These are phyloP conservation scores for Musa acuminata DNA, from an alignment of 176 grass and related monocot species.

Conservation along the genomic window DNA sequence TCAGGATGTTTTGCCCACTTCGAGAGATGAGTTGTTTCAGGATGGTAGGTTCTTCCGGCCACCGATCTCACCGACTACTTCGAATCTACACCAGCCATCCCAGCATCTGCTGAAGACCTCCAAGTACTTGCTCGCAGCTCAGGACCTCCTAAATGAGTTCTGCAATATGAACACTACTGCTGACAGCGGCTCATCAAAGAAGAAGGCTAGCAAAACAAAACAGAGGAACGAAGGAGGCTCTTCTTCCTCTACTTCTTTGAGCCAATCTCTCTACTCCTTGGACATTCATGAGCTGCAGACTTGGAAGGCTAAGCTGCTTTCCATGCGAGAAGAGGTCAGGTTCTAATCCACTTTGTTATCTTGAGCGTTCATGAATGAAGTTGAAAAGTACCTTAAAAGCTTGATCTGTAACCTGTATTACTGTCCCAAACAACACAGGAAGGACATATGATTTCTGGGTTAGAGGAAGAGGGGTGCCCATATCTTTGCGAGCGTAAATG, in stretches of 20 bases:
- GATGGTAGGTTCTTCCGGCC: background rate
- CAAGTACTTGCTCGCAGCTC: conserved; percentile 56
- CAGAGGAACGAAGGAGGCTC: conserved; percentile 35
- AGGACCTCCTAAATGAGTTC: conserved; percentile 71
- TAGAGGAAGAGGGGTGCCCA: background rate
- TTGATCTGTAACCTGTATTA: background rate
- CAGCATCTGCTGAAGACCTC: conserved; percentile 47
- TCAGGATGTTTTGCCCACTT: background rate
- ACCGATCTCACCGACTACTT: background rate
- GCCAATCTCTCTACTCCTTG: conserved; percentile 44
- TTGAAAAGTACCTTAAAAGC: background rate
- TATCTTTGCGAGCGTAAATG: background rate
- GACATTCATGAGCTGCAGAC: conserved; percentile 68
- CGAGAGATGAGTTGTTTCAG: background rate
- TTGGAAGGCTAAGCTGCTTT: conserved; percentile 69
- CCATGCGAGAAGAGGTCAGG: conserved; percentile 95
- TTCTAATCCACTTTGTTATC: no score
- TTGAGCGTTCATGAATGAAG: no score
- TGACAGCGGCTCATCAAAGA: conserved; percentile 12
- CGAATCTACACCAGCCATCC: background rate
- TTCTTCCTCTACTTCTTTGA: conserved; percentile 44
- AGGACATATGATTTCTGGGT: no score
- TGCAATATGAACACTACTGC: conserved; percentile 41
- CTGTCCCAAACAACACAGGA: background rate
- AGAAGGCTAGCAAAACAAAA: conserved; percentile 17